Evolutionary conservation across 306 rosid species (phyloP).

Genomic region (Rosa rugosa): DNA sequence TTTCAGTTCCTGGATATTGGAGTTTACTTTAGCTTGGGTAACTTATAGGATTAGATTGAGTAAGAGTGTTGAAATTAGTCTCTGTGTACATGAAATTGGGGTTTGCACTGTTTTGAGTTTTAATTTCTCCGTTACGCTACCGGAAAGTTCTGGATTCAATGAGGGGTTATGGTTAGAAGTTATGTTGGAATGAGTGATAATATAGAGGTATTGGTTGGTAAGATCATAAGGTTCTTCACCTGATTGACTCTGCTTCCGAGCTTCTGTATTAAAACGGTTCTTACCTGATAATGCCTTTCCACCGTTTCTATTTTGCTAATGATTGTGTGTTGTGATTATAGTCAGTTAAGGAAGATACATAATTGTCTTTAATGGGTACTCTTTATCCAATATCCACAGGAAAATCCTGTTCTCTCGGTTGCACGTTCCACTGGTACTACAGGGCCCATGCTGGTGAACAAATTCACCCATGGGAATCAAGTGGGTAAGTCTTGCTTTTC

Average conservation of each 20-base stretch:
- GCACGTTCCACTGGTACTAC: constrained; percentile 30
- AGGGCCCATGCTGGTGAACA: constrained; percentile 36
- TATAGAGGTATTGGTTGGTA: too few species aligned
- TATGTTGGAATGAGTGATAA: too few species aligned
- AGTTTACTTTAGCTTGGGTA: neutral
- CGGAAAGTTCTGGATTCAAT: neutral
- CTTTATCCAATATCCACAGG: constrained; percentile 48
- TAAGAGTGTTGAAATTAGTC: neutral
- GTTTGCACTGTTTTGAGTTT: too few species aligned
- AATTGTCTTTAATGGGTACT: neutral
- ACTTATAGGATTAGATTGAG: neutral
- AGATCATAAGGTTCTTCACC: too few species aligned
- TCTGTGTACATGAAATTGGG: neutral
- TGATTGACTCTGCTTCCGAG: too few species aligned
- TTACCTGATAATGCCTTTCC: too few species aligned
- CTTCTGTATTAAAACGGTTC: too few species aligned
- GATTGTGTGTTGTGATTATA: too few species aligned
- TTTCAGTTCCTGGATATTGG: too few species aligned
- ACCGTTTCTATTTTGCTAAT: too few species aligned
- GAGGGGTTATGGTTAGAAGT: neutral
- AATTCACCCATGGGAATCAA: too few species aligned
- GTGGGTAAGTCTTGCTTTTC: too few species aligned
- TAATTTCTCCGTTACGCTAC: neutral
- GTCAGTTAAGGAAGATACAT: neutral
- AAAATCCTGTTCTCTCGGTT: constrained; percentile 32